Evolutionary conservation across 352 stramenopile genomes (phyloP).

Genomic region (Pythium sp.): DNA sequence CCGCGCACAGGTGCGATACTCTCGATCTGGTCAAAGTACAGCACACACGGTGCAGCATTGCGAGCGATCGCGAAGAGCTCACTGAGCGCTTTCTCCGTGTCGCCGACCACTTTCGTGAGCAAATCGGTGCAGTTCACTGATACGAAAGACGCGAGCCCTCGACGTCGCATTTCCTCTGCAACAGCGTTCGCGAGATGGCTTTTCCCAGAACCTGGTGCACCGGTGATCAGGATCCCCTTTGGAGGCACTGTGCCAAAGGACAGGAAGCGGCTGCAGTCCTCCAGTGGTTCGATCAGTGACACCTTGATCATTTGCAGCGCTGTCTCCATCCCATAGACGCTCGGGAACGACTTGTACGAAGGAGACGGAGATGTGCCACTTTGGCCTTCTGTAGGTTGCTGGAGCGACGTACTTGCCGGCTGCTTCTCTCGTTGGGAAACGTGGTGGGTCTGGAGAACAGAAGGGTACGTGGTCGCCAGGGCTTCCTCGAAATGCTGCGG

Average conservation of each 20-base stretch:
- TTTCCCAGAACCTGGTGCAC: slow-evolving; percentile 98
- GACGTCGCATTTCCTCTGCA: slow-evolving; percentile 52
- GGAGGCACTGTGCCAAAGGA: slow-evolving; percentile 96
- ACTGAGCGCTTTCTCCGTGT: slow-evolving; percentile 87
- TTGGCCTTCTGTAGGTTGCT: slow-evolving; percentile 12
- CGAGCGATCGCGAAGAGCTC: slow-evolving; percentile 86
- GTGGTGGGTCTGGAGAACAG: slow-evolving; percentile 94
- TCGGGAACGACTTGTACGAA: slow-evolving; percentile 39
- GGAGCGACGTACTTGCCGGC: slow-evolving; percentile 27
- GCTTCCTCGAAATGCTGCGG: slow-evolving; percentile 80
- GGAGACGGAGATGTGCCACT: neutral
- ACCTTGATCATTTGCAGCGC: slow-evolving; percentile 95
- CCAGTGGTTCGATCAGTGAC: slow-evolving; percentile 96
- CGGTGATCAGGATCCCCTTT: slow-evolving; percentile 98
- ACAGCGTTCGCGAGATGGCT: slow-evolving; percentile 90
- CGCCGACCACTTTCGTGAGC: slow-evolving; percentile 88
- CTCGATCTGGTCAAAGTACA: slow-evolving; percentile 92
- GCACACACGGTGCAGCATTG: slow-evolving; percentile 82
- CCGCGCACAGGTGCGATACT: slow-evolving; percentile 82
- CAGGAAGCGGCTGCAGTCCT: slow-evolving; percentile 94
- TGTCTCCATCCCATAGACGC: slow-evolving; percentile 96
- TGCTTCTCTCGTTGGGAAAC: slow-evolving; percentile 76
- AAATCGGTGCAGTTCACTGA: slow-evolving; percentile 88
- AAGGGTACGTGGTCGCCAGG: slow-evolving; percentile 91
- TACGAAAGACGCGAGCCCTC: slow-evolving; percentile 79